Conservation (phyloP, 179 eudicot genomes). For the Actinidia arguta region DNA sequence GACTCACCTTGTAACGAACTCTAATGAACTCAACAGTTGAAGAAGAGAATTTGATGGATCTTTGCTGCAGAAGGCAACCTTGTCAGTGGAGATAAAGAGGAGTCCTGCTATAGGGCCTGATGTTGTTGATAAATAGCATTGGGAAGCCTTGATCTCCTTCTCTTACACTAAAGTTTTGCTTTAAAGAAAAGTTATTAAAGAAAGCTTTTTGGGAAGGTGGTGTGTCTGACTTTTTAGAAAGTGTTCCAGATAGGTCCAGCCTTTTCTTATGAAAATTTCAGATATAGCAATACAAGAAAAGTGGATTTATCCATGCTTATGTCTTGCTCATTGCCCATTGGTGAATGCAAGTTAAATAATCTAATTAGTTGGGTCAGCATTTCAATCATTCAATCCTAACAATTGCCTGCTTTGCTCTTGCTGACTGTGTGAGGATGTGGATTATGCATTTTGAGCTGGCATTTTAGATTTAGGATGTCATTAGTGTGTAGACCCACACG, state of each 20-base stretch:
- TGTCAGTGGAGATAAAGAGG: constrained; percentile 50
- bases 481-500: too few relatives aligned
- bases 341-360: constrained; percentile 15
- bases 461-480: neutral
- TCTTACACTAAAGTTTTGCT: constrained; percentile 35
- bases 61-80: constrained; percentile 59
- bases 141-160: constrained; percentile 56
- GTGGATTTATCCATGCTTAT: neutral
- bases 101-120: constrained; percentile 60
- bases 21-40: constrained; percentile 32
- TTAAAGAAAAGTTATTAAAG: constrained; percentile 30
- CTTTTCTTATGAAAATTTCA: too few relatives aligned
- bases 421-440: neutral
- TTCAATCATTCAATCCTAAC: neutral
- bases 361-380: neutral
- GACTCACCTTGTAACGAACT: constrained; percentile 47
- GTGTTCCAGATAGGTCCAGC: too few relatives aligned
- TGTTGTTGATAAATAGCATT: constrained; percentile 56
- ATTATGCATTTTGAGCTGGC: constrained; percentile 12
- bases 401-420: constrained; percentile 11
- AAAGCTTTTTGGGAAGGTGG: neutral
- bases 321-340: neutral
- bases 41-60: constrained; percentile 41
- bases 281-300: too few relatives aligned
- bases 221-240: neutral